Percentiles rank a stretch among this genome's conserved stretches.
Evolutionary conservation across 495 filamentous ascomycete species (phyloP).

Genomic region (Paragyromitra xinjiangensis): DNA sequence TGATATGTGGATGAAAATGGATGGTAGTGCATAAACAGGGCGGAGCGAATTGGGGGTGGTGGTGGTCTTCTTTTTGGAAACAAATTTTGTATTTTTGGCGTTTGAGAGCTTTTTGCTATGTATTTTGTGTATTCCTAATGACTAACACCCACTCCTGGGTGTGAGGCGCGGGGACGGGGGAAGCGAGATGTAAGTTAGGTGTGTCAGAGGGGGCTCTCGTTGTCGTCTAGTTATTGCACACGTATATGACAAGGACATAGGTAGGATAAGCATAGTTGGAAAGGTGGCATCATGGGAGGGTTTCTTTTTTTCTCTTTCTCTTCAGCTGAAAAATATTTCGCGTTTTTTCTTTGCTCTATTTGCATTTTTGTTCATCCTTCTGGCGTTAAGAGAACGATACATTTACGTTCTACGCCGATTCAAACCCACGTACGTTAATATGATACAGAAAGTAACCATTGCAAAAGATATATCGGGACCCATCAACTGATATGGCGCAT

Average conservation of each 20-base stretch:
- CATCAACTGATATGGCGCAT: constrained; percentile 6
- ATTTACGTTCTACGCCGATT: constrained; percentile 32
- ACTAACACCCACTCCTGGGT: constrained; percentile 8
- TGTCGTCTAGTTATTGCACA: constrained; percentile 17
- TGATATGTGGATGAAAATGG: constrained; percentile 21
- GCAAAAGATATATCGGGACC: constrained; percentile 13
- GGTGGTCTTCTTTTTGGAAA: constrained; percentile 38
- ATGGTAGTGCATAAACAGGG: constrained; percentile 47
- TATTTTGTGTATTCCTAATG: constrained; percentile 47
- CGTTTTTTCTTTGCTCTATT: constrained; percentile 12
- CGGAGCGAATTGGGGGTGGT: constrained; percentile 1
- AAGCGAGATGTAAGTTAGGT: constrained; percentile 40
- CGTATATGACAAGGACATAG: constrained; percentile 23
- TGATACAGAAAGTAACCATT: constrained; percentile 35
- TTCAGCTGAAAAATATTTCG: constrained; percentile 46
- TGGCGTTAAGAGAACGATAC: constrained; percentile 45
- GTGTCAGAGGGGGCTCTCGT: constrained; percentile 15
- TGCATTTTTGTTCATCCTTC: constrained; percentile 18
- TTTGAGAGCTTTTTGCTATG: constrained; percentile 36
- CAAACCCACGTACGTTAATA: constrained; percentile 47
- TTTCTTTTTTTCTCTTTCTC: constrained; percentile 27
- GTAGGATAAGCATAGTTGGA: constrained; percentile 22
- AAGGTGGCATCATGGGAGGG: constrained; percentile 12
- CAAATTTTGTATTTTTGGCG: constrained; percentile 44
- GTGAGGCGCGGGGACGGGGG: constrained; percentile 5